These are phyloP conservation scores for Colletotrichum godetiae DNA, from an alignment of 2,329 filamentous ascomycete species.

Conservation along the genomic window DNA sequence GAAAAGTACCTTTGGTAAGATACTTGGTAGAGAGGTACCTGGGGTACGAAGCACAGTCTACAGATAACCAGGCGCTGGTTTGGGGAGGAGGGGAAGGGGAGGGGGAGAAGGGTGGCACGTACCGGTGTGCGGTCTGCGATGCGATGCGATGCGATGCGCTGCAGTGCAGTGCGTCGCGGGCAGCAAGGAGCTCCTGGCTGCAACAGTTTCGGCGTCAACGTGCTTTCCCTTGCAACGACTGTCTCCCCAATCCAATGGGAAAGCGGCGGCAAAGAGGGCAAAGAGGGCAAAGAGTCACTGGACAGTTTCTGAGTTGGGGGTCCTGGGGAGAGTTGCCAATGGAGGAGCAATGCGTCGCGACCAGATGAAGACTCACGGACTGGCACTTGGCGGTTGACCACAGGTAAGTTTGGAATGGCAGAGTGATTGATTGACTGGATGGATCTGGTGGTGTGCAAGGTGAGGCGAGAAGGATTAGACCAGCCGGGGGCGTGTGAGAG, in stretches of 20 bases:
- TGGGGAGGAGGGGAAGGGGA: not conserved
- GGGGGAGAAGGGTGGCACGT: conserved; percentile 24
- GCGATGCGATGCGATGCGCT: conserved; percentile 25
- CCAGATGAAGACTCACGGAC: not conserved
- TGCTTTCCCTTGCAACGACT: conserved; percentile 4
- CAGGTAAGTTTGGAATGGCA: not conserved
- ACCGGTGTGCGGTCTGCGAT: conserved; percentile 24
- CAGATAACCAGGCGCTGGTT: not conserved
- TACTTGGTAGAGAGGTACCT: not conserved
- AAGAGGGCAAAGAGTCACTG: too few species aligned
- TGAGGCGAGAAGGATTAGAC: not conserved
- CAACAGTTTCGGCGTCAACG: conserved; percentile 45
- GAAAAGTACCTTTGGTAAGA: too few species aligned
- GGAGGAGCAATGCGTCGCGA: not conserved
- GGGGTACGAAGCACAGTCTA: too few species aligned
- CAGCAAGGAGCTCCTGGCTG: conserved; percentile 40
- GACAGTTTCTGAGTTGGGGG: too few species aligned
- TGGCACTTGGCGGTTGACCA: not conserved
- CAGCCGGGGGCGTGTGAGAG: not conserved
- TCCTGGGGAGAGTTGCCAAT: not conserved
- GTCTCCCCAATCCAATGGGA: conserved; percentile 10
- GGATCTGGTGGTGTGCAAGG: not conserved
- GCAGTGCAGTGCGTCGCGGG: conserved; percentile 25
- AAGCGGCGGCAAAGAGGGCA: conserved; percentile 11
- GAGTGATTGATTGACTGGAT: not conserved